Evolutionary conservation across 2,329 filamentous ascomycete species (phyloP), one percentile per base, ranked within the genome.

Genomic region (Colletotrichum tanaceti): DNA sequence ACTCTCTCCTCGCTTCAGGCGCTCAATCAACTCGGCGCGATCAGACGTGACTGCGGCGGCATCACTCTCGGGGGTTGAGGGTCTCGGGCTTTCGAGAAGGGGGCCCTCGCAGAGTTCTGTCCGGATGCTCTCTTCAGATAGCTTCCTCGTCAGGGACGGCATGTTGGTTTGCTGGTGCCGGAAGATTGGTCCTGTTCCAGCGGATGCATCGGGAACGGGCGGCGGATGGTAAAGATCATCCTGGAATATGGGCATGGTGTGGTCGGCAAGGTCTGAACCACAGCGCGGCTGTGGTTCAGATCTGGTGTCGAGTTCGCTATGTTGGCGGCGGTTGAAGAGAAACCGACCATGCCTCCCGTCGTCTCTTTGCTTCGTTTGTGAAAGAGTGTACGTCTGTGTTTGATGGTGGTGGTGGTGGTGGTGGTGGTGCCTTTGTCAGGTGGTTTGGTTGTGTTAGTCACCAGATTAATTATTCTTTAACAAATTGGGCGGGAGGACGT

Each of bases 21-120:
- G 87, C 79, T 94, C 88, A 65, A 98, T 98, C 73, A 97, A 83
- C 78, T 94, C 91, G 65, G 89, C 89, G 71, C 94, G 87, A 77
- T 93, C 89, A 20, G 84, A 85, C 43, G 82, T 83, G 14, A 80
- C 71, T n/a, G 72, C 73, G 10, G 73, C 66, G 6, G 67, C 52
- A 39, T 76, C 75, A 24, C 73, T 72, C 32, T 78, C 77, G 5
- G 79, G 79, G 1, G 78, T 77, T 39, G 64, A 71, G 14, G 58
- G 63, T 28, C 62, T 70, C 18, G 81, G 82, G 57, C 78, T 83
- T 53, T 85, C 84, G 32, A 76, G 78, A 18, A 89, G 53, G 1
- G 83, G 87, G 0, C 87, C 88, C 63, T 90, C 88, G 73, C 87
- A 89, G 11, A 90, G 78, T 38, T 90, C 87, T 32, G 86, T 88